A percentile compares a stretch with the other conserved stretches of the same genome.
Evolutionary conservation across 805 yeast genomes (phyloP).

Genomic region (Lachancea fermentati): DNA sequence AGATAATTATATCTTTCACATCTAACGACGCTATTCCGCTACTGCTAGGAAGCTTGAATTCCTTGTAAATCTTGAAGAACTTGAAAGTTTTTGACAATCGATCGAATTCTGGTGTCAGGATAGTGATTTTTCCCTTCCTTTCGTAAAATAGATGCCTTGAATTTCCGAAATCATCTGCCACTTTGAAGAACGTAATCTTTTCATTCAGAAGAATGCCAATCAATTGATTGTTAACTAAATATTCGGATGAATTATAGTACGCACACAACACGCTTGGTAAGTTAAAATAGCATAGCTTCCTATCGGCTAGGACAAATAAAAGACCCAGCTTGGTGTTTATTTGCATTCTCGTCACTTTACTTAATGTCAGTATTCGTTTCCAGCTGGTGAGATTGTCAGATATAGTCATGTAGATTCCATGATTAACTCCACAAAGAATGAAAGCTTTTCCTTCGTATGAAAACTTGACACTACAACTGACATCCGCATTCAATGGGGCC

Average conservation of each 20-base stretch:
- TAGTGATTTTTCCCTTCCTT: constrained; percentile 43
- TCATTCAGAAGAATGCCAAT: constrained; percentile 50
- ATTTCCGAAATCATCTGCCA: constrained; percentile 64
- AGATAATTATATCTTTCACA: constrained; percentile 53
- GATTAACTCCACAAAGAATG: constrained; percentile 52
- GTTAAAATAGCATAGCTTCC: constrained; percentile 54
- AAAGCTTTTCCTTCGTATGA: constrained; percentile 41
- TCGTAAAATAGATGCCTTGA: constrained; percentile 51
- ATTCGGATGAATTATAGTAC: constrained; percentile 40
- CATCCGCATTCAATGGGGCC: constrained; percentile 15
- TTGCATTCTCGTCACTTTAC: constrained; percentile 53
- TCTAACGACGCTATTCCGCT: constrained; percentile 51
- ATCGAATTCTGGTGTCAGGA: constrained; percentile 36
- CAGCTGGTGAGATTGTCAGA: constrained; percentile 36
- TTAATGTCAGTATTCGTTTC: constrained; percentile 51
- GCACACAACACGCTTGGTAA: constrained; percentile 58
- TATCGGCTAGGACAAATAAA: constrained; percentile 53
- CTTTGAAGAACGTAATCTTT: constrained; percentile 53
- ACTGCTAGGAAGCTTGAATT: constrained; percentile 50
- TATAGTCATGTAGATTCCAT: constrained; percentile 54
- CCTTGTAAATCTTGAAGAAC: constrained; percentile 42
- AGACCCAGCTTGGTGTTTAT: constrained; percentile 44
- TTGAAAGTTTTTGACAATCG: constrained; percentile 27
- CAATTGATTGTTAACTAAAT: constrained; percentile 30
- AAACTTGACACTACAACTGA: constrained; percentile 43